Base-by-base conservation (phyloP, 148 eudicot species). In the Amaranthus palmeri region DNA sequence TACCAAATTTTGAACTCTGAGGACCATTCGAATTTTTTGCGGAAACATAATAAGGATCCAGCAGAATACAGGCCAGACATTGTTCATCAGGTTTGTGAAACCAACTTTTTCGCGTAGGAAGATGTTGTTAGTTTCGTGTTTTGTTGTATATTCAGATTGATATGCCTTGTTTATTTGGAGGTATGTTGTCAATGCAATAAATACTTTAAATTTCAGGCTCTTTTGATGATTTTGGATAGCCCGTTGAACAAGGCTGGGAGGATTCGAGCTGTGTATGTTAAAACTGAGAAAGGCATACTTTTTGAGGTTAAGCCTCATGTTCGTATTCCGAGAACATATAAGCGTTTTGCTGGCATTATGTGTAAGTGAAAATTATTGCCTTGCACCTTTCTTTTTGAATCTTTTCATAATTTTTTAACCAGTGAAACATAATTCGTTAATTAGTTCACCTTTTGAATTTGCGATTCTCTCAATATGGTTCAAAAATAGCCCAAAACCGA, bases 41-140 rank as follows among this genome's bases (percentile, higher is more conserved):
- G 63, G 78, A 89, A 82, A 76, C 88, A 89, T 69, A 85, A 81
- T 71, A 81, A 79, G 79, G 86, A 95, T 68, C 96, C 97, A 52
- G 90, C 86, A 63, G 92, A 91, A 36, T 95, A 86, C 85, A 85
- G 97, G 71, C 97, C 97, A 8, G 99, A 95, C 83, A 95, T 95
- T 74, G 87, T 86, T 80, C 92, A 91, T 77, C 97, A 89, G 93
- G 97, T 91, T 74, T 59, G 82, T 49, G 44, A 52, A 48, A 3
- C 54, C 54, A 53, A 36, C 50, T 10, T 3, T 42, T 0, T 41
- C 15, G 36, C 25, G 13, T 8, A 53, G 40, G 2, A 11, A 4
- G 49, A 41, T 36, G 36, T 8, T 36, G 13, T 13, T 57, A 68
- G 8, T 52, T 36, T 52, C 15, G 62, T 54, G 3, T 50, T 56